Evolutionary conservation across 441 rosid genomes (phyloP).

Genomic region (Codiaeum variegatum): DNA sequence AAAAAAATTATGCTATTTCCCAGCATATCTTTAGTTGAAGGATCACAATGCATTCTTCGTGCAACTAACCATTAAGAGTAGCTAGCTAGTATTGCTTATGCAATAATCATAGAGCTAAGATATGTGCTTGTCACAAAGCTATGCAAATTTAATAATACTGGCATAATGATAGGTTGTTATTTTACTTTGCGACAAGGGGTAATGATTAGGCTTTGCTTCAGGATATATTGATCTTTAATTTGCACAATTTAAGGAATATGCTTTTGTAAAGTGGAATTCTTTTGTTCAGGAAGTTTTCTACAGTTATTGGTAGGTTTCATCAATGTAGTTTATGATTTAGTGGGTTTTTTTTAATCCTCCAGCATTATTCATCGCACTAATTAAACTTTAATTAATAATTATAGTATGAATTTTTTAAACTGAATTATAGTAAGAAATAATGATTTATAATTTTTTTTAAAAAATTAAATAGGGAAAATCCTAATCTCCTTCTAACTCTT

Average conservation of each 20-base stretch:
- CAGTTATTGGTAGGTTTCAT: not conserved
- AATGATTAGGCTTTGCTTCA: constrained; percentile 14
- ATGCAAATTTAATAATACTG: constrained; percentile 5
- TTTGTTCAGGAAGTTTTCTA: not conserved
- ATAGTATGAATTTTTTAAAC: no score
- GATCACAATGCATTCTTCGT: no score
- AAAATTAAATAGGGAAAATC: no score
- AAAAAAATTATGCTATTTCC: no score
- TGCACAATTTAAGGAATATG: constrained; percentile 25
- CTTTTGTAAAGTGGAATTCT: constrained; percentile 8
- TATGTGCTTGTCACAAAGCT: not conserved
- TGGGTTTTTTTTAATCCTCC: not conserved
- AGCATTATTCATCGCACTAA: no score
- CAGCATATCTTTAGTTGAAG: not conserved
- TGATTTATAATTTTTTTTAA: no score
- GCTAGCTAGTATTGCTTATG: not conserved
- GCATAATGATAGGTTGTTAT: constrained; percentile 9
- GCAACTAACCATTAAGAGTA: not conserved
- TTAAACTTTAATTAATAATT: no score
- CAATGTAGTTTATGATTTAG: not conserved
- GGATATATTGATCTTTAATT: not conserved
- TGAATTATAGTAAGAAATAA: no score
- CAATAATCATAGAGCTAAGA: not conserved
- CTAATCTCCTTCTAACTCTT: no score
- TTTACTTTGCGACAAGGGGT: constrained; percentile 7